Conservation (phyloP, 345 rosid genomes). For the Cardamine chenopodiifolia region DNA sequence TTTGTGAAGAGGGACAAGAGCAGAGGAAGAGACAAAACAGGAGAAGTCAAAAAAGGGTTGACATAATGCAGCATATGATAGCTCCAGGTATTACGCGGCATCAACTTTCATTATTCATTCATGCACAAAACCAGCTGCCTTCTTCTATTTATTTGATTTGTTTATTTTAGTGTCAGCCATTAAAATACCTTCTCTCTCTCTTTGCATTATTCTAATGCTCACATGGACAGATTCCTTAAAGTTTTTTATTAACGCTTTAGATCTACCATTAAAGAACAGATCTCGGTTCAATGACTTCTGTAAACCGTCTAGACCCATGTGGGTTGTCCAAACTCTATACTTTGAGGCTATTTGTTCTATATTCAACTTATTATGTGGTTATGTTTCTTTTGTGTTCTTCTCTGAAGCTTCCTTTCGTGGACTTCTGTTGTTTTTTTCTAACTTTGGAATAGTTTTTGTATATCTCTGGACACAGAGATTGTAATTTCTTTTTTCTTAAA, state of each 20-base stretch:
- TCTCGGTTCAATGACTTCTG: conserved; percentile 47
- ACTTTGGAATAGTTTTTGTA: conserved; percentile 38
- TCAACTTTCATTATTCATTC: conserved; percentile 37
- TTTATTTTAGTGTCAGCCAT: conserved; percentile 33
- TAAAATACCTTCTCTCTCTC: conserved; percentile 32
- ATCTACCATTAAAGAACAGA: conserved; percentile 45
- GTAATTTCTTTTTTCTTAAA: conserved; percentile 41
- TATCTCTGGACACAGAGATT: conserved; percentile 15
- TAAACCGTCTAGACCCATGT: conserved; percentile 47
- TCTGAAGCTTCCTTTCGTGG: conserved; percentile 49
- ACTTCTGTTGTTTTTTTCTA: conserved; percentile 32
- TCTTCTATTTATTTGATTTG: conserved; percentile 25
- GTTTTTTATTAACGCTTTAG: conserved; percentile 35
- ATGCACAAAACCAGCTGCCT: conserved; percentile 43
- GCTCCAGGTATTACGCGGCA: conserved; percentile 45
- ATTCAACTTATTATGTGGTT: conserved; percentile 29
- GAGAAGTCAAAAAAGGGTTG: conserved; percentile 40
- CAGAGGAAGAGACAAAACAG: conserved; percentile 39
- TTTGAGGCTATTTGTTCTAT: conserved; percentile 33
- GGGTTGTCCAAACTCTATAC: conserved; percentile 38
- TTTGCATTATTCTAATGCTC: conserved; percentile 42
- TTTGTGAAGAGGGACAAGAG: conserved; percentile 27
- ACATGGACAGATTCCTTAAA: conserved; percentile 43
- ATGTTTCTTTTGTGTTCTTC: conserved; percentile 39
- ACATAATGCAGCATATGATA: conserved; percentile 45